Evolutionary conservation across 768 basidiomycete species (phyloP), one percentile per base, ranked within the genome.

Genomic region (Hortiboletus campestris): DNA sequence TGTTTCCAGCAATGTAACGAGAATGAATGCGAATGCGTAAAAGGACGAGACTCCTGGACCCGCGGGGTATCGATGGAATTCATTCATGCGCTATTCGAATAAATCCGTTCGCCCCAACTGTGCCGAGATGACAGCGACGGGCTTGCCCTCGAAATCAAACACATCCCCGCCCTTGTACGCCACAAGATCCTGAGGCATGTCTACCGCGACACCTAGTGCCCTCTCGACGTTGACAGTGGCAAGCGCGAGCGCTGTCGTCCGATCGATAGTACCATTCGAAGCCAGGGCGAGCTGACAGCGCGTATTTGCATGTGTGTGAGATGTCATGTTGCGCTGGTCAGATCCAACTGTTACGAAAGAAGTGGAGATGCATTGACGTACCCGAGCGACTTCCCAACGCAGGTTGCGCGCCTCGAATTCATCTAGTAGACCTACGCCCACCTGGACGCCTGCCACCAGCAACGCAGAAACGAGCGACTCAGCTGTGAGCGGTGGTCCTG

Each of bases 401-500:
- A 72, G 67, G 48, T 74, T 65, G 29, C 64, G 67, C 0, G 67
- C 72, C n/a, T 70, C 65, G 44, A 64, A 62, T 20, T 59, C 70
- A 9, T 76, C 70, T n/a, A 40, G 46, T 4, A 78, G 56, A 19
- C 84, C 87, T 19, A 89, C 64, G 0, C 77, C 86, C 9, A 88
- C 81, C 19, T 82, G 82, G 3, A 94, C 84, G 7, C 83, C 82
- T 29, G 84, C 76, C 6, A 75, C 67, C 13, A 87, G 69, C 32
- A 94, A 75, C 2, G 71, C 76, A 7, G 77, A 75, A 9, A 88
- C 69, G 0, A 83, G 72, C 1, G 80, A 85, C 6, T 86, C 75
- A 19, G 75, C 70, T 6, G 84, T 78, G 19, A 86, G 66, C 0
- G 92, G 92, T 2, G 85, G 85, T 1, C 92, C 91, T 25, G 88